Conservation (phyloP, 257 asterid genomes). For the Nicotiana knightiana region DNA sequence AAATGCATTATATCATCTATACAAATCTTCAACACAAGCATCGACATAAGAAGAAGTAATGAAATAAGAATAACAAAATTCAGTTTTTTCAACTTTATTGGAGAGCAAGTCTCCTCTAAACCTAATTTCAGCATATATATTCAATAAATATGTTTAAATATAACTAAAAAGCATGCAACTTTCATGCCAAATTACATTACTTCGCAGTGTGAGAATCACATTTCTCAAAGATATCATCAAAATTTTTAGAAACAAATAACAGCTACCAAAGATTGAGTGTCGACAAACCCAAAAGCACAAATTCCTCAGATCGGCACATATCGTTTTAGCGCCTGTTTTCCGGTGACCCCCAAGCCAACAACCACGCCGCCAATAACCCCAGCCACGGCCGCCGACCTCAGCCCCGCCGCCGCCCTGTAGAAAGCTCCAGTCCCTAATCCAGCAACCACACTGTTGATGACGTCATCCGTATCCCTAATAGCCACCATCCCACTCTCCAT, state of each 20-base stretch:
- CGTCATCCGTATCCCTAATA: slow-evolving; percentile 34
- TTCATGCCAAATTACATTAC: slow-evolving; percentile 16
- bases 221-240: slow-evolving; percentile 16
- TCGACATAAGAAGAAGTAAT: not conserved
- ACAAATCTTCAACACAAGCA: not conserved
- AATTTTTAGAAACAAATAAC: slow-evolving; percentile 21
- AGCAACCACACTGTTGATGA: slow-evolving; percentile 39
- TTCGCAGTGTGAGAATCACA: not conserved
- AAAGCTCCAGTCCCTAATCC: slow-evolving; percentile 46
- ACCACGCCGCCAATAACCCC: slow-evolving; percentile 44
- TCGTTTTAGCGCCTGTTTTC: slow-evolving; percentile 44
- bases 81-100: not conserved
- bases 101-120: not conserved
- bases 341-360: slow-evolving; percentile 40
- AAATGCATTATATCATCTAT: not conserved
- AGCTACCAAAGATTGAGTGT: slow-evolving; percentile 9
- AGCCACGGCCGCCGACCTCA: slow-evolving; percentile 45
- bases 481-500: slow-evolving; percentile 81
- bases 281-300: not conserved
- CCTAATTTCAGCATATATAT: slow-evolving; percentile 2
- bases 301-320: slow-evolving; percentile 36
- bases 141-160: slow-evolving; percentile 9
- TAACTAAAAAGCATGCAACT: slow-evolving; percentile 15
- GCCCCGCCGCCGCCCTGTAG: slow-evolving; percentile 46
- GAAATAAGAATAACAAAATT: not conserved